Base-by-base conservation (phyloP, 129 eudicot species). In the Heracleum sosnowskyi region DNA sequence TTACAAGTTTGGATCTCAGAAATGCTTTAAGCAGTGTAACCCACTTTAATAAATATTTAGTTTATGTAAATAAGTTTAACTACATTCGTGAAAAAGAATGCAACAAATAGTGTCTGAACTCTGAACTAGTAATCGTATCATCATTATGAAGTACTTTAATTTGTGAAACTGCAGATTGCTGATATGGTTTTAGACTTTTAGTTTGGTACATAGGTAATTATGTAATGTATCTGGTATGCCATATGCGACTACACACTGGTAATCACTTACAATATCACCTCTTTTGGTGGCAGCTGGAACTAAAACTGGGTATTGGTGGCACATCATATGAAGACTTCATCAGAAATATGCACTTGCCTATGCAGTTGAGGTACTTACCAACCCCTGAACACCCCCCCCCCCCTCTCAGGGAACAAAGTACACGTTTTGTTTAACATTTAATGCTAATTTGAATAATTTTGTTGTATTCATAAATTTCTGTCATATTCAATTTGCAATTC, bases 281-380 rank as follows among this genome's bases (percentile, higher is more conserved):
- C 34, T 76, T 84, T 64, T 35, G 77, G 46, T 84, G 82, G 81
- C 92, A 94, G 98, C 84, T 94, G 78, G 98, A 91, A 86, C 86
- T 94, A 77, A 94, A 94, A 80, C 79, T 94, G 82, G 98, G 98
- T 74, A 35, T 94, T 35, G 98, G 98, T 69, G 98, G 98, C 47
- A 91, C 98, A 76, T 94, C 97, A 13, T 94, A 94, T 75, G 83
- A 86, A 86, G 98, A 94, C 83, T 89, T 94, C 80, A 94, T 94
- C 79, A 83, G 64, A 73, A 88, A 89, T 77, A 53, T 94, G 92
- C 98, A 94, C 81, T 85, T 94, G 86, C 98, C 98, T 78, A 69
- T 90, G 91, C 98, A 94, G 74, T 81, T 94, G 77, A 94, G 98
- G 98, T 91, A 83, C 16, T 29, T 31, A 33, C 39, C 18, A 31